phyloP scores from a whole-genome alignment of 129 eudicot species.

The Solidago caesia region DNA sequence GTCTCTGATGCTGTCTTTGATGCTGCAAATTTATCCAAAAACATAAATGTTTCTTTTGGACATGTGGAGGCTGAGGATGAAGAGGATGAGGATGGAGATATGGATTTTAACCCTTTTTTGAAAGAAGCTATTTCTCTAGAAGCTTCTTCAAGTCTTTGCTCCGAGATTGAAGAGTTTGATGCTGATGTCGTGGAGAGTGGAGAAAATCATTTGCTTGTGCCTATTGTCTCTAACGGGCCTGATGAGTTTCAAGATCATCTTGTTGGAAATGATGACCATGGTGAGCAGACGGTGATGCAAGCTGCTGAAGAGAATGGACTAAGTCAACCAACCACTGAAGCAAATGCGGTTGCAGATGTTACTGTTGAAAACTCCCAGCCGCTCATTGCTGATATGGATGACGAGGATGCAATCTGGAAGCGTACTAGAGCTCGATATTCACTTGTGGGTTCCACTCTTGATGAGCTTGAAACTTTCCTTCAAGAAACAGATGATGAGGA shows the following conservation, averaged over 20 bases:
- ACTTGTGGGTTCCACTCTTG: conserved; percentile 89
- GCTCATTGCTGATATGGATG: conserved; percentile 39
- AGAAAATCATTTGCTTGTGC: conserved; percentile 30
- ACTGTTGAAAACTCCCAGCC: conserved; percentile 34
- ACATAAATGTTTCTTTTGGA: conserved; percentile 24
- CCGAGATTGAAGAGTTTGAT: conserved; percentile 81
- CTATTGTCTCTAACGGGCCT: conserved; percentile 23
- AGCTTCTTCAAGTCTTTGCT: conserved; percentile 88
- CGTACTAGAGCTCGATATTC: conserved; percentile 97
- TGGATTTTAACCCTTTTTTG: conserved; percentile 81
- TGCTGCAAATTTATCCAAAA: conserved; percentile 32
- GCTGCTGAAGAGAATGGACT: conserved; percentile 36
- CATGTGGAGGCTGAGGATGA: conserved; percentile 50
- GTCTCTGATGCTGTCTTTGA: conserved; percentile 31
- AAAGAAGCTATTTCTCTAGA: conserved; percentile 64
- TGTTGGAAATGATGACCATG: conserved; percentile 36
- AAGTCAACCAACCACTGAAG: conserved; percentile 21
- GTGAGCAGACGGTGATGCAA: conserved; percentile 38
- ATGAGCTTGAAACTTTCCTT: conserved; percentile 94
- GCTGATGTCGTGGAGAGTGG: conserved; percentile 61
- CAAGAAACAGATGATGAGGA: conserved; percentile 99
- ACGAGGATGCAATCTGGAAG: conserved; percentile 88
- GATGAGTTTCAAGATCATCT: conserved; percentile 26
- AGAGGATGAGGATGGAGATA: conserved; percentile 92
- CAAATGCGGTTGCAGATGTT: conserved; percentile 32